Base-by-base conservation (phyloP, 2,329 filamentous ascomycete genomes). In the Cladosporium colombiae region DNA sequence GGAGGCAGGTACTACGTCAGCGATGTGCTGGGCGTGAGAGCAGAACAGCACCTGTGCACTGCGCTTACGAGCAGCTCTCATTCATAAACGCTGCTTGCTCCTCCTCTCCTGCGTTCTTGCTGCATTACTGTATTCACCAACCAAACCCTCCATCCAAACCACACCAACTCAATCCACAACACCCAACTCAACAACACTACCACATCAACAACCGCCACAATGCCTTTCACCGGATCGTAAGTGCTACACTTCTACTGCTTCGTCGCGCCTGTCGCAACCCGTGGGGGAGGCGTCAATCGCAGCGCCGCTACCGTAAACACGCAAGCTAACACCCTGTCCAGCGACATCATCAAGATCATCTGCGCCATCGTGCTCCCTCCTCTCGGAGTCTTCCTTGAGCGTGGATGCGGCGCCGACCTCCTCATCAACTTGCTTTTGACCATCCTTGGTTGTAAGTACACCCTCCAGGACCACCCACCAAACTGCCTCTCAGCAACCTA, bases 351-450 rank as follows among this genome's bases (percentile, higher is more conserved):
- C 87, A 91, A 91, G 83, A 90, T 91, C 84, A 86, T 96, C 81
- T 86, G 96, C 82, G 93, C 93, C 84, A 84, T 97, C 84, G 83
- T 97, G 82, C 88, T 97, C 71, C 93, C 93, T 65, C 93, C 93
- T 78, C 82, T 97, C 65, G 93, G 93, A 83, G 93, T 97, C 78
- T 95, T 96, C 86, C 91, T 97, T 73, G 93, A 97, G 89, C 88
- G 90, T 73, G 93, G 93, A 75, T 96, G 93, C 82, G 89, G 89
- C 77, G 88, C 89, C 72, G 91, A 96, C 78, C 84, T 97, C 76
- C 84, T 94, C 81, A 96, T 97, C 87, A 96, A 96, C 89, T 91
- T 96, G 80, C 85, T 93, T 76, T 83, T 96, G 81, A 96, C 92
- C 73, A 87, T 91, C 74, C 83, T 92, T 40, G 64, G 64, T 65